Percentiles rank a stretch among this genome's conserved stretches.
Conservation (phyloP, 2,329 filamentous ascomycete species). For the Hypoxylon sp. region DNA sequence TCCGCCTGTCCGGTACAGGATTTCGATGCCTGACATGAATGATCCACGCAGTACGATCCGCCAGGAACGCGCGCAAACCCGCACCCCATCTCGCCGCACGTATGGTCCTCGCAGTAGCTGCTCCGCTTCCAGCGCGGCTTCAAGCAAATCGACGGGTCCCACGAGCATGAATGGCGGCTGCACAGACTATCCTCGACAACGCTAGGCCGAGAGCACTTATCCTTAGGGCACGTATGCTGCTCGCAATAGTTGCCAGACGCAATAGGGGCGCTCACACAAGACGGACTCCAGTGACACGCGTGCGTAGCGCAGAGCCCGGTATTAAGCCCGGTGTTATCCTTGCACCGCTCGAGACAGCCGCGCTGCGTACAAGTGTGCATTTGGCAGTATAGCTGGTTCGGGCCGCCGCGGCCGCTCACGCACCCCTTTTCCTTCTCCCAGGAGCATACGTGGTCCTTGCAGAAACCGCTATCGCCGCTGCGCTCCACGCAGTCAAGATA, state of each 20-base stretch:
- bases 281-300: constrained; percentile 34
- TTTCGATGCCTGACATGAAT: constrained; percentile 36
- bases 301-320: constrained; percentile 32
- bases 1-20: constrained; percentile 37
- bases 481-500: constrained; percentile 23
- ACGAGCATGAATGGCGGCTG: constrained; percentile 34
- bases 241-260: constrained; percentile 30
- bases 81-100: constrained; percentile 41
- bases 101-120: constrained; percentile 39
- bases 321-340: constrained; percentile 22
- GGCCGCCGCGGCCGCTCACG: constrained; percentile 21
- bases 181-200: constrained; percentile 34
- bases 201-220: constrained; percentile 28
- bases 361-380: constrained; percentile 31
- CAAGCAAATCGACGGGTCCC: constrained; percentile 32
- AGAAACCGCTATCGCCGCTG: constrained; percentile 28
- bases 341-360: constrained; percentile 26
- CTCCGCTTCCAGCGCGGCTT: constrained; percentile 37
- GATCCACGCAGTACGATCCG: constrained; percentile 38
- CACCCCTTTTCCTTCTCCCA: constrained; percentile 34
- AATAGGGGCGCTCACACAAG: constrained; percentile 21
- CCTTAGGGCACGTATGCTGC: constrained; percentile 29
- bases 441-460: constrained; percentile 30
- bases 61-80: constrained; percentile 29
- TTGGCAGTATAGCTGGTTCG: constrained; percentile 32